Evolutionary conservation across 345 rosid genomes (phyloP), one percentile per base, ranked within the genome.

Genomic region (Camelina neglecta): DNA sequence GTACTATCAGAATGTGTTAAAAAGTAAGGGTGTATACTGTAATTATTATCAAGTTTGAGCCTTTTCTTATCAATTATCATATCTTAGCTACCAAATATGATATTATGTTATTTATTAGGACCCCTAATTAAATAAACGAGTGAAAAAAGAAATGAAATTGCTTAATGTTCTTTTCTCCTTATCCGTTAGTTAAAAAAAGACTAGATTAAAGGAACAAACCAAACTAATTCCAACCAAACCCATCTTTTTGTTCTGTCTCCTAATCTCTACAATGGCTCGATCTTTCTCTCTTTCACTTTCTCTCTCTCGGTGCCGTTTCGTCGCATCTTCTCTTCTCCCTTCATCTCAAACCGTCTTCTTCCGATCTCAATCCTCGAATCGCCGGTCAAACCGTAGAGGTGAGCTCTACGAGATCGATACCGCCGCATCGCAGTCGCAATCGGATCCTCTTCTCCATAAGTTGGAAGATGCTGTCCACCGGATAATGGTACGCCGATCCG

Each of bases 401-500:
- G 85, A 84, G 11, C 67, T 74, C 21, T 56, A 67, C 55, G 84
- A 81, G 64, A 69, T 77, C 68, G 83, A 73, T 8, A 42, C 69
- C 35, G 69, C 73, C 29, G 7, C 68, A 35, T 66, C 72, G 23
- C 36, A 57, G n/a, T 74, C 83, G 0, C 74, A 74, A 42, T 63
- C 90, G 59, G 98, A 92, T 79, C 93, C 96, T 61, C 79, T 87
- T 9, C 64, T 88, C 16, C 78, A 87, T 7, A 89, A 87, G 87
- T 88, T 95, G 11, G 98, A 95, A 81, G 99, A 95, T 62, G 96
- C 89, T 7, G 92, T 95, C 73, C 99, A 90, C 65, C 85, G 88
- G 68, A 91, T 95, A 68, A 85, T 92, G 82, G 94, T 85, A 39
- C 94, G 98, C 35, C 90, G 98, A 4, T 85, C 98, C 11, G 97